These are phyloP conservation scores for Tetradesmus obliquus DNA, from an alignment of 139 green algal species.

Conservation along the genomic window DNA sequence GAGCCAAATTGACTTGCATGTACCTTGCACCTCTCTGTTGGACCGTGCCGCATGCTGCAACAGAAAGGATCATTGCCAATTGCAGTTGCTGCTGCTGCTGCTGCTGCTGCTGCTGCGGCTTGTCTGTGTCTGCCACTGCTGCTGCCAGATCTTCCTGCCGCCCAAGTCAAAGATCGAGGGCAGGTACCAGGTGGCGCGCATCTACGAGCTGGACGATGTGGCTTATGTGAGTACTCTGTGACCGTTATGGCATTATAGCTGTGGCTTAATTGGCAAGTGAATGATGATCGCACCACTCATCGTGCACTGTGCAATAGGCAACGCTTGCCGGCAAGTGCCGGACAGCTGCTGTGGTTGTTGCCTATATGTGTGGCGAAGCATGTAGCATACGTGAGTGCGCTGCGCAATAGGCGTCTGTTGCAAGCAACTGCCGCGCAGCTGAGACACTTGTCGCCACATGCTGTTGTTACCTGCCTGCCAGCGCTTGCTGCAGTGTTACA, in stretches of 20 bases:
- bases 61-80: neutral
- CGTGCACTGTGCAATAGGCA: too few species aligned
- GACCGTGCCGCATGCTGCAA: neutral
- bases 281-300: neutral
- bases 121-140: neutral
- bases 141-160: conserved; percentile 16
- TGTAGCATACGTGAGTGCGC: too few species aligned
- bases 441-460: too few species aligned
- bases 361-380: too few species aligned
- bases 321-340: too few species aligned
- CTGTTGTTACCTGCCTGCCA: too few species aligned
- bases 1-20: neutral
- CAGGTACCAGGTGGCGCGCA: conserved; percentile 16
- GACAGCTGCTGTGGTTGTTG: too few species aligned
- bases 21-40: neutral
- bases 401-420: too few species aligned
- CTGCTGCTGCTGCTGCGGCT: neutral
- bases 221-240: conserved; percentile 28
- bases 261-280: neutral
- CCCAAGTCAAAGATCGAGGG: neutral
- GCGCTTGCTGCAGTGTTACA: neutral
- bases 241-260: neutral
- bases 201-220: conserved; percentile 50
- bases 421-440: too few species aligned
- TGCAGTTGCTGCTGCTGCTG: neutral